phyloP scores from a whole-genome alignment of 1,284 basidiomycete genomes.

The Cryptococcus floricola region DNA sequence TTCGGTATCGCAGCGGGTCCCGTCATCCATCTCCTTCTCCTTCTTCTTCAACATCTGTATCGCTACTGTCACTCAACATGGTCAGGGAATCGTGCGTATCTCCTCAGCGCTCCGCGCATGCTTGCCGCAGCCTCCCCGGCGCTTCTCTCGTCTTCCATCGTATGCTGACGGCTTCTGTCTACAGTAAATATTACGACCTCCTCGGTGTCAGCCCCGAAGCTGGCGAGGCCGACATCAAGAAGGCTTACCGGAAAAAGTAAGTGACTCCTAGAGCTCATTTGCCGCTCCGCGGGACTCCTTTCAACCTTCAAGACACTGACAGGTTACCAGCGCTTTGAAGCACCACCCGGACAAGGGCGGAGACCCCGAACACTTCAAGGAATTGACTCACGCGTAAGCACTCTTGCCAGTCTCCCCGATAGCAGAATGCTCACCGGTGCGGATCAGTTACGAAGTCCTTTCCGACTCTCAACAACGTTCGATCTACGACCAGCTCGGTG shows the following conservation, averaged over 20 bases:
- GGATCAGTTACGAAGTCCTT: slow-evolving; percentile 79
- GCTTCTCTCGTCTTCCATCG: not conserved
- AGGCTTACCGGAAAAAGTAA: slow-evolving; percentile 90
- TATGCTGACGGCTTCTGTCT: not conserved
- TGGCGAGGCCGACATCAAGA: slow-evolving; percentile 79
- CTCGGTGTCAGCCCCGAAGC: slow-evolving; percentile 74
- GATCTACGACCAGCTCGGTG: slow-evolving; percentile 88
- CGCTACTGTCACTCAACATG: slow-evolving; percentile 33
- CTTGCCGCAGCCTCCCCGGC: not conserved
- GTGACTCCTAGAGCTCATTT: slow-evolving; percentile 11
- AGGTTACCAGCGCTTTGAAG: slow-evolving; percentile 64
- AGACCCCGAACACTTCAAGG: slow-evolving; percentile 96
- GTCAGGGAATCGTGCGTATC: slow-evolving; percentile 50
- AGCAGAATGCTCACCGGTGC: not conserved
- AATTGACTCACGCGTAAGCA: slow-evolving; percentile 88
- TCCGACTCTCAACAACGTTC: slow-evolving; percentile 82
- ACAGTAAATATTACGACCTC: slow-evolving; percentile 83
- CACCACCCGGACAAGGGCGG: slow-evolving; percentile 96
- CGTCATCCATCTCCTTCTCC: too few species aligned
- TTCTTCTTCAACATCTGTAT: not conserved
- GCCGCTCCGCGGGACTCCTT: not conserved
- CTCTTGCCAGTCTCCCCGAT: not conserved
- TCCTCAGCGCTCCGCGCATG: not conserved
- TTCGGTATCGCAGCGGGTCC: too few species aligned
- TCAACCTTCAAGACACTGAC: not conserved